A percentile compares a stretch with the other conserved stretches of the same genome.
phyloP scores from a whole-genome alignment of 139 green algal genomes.

The Pleodorina starrii region DNA sequence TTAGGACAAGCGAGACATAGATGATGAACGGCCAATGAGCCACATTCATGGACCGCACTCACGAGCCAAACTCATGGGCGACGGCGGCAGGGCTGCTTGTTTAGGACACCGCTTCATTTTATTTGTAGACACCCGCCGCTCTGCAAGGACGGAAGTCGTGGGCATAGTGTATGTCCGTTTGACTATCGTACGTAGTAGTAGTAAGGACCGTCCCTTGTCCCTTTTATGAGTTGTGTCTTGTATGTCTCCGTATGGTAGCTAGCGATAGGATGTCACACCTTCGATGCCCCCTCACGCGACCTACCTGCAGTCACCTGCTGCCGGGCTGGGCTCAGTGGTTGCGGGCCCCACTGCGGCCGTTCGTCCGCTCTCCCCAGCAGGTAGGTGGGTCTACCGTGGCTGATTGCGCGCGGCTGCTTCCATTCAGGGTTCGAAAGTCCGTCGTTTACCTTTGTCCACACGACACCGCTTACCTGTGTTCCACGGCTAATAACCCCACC shows the following conservation, averaged over 20 bases:
- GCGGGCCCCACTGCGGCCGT: constrained; percentile 5
- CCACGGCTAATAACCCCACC: not conserved
- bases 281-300: not conserved
- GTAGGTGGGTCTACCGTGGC: not conserved
- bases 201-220: not conserved
- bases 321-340: constrained; percentile 21
- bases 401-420: not conserved
- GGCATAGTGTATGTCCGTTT: not conserved
- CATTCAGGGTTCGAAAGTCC: not conserved
- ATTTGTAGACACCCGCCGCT: too few species aligned
- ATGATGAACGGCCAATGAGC: too few species aligned
- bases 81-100: too few species aligned
- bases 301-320: constrained; percentile 19
- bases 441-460: not conserved
- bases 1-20: not conserved
- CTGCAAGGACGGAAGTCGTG: not conserved
- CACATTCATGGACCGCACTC: too few species aligned
- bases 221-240: not conserved
- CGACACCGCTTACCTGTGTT: not conserved
- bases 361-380: constrained; percentile 1
- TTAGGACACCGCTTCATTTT: too few species aligned
- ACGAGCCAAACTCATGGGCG: too few species aligned
- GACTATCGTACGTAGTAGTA: not conserved
- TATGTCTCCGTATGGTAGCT: not conserved
- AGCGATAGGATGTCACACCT: not conserved